phyloP scores from a whole-genome alignment of 75 land plant genomes.

The Pseudotsuga menziesii region DNA sequence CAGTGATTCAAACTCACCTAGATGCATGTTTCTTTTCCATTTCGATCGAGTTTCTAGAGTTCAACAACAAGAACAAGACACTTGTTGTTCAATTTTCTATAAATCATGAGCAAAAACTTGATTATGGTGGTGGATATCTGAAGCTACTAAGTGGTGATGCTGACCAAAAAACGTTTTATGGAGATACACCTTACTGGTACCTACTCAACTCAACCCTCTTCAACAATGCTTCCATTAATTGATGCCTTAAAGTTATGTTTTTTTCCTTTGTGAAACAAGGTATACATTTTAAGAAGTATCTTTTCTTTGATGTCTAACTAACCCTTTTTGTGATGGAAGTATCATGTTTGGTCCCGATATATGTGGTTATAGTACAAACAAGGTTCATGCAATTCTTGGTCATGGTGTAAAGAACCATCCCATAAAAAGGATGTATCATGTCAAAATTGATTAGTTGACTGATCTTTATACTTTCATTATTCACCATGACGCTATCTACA shows the following conservation, averaged over 20 bases:
- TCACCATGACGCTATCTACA: conserved; percentile 77
- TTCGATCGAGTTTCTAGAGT: conserved; percentile 49
- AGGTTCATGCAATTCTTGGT: conserved; percentile 73
- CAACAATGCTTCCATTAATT: not conserved
- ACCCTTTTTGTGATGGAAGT: conserved; percentile 38
- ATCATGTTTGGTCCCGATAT: conserved; percentile 98
- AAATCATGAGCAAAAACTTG: conserved; percentile 67
- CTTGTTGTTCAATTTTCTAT: conserved; percentile 63
- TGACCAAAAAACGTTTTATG: conserved; percentile 52
- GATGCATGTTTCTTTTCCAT: conserved; percentile 25
- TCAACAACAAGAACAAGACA: conserved; percentile 48
- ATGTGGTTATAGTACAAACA: conserved; percentile 78
- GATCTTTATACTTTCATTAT: conserved; percentile 89
- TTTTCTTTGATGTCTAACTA: no score
- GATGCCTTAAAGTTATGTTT: no score
- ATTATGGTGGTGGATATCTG: conserved; percentile 70
- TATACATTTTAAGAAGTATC: no score
- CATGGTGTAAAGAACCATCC: conserved; percentile 59
- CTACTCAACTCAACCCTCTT: no score
- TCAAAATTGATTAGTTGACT: conserved; percentile 87
- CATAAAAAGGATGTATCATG: conserved; percentile 75
- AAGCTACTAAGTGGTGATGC: conserved; percentile 57
- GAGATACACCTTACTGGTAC: conserved; percentile 67
- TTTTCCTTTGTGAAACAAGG: not conserved
- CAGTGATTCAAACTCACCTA: no score